Evolutionary conservation across 345 rosid genomes (phyloP), one percentile per base, ranked within the genome.

Genomic region (Populus davidiana): DNA sequence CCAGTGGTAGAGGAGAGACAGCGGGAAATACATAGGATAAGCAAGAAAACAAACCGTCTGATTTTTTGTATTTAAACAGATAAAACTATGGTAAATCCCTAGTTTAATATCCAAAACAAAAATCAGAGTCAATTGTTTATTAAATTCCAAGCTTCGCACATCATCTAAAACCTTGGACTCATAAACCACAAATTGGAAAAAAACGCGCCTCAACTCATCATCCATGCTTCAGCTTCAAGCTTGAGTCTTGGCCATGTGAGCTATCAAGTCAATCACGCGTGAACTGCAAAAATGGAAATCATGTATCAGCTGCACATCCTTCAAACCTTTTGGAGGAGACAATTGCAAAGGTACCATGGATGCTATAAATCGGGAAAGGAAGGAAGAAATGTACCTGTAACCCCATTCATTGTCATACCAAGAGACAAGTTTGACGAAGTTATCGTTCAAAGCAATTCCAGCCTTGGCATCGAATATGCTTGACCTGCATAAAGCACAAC

Each of bases 371-470:
- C 14, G 8, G 36, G 16, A 4, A n/a, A 20, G 21, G 33, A 49
- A 11, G 56, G 13, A 2, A 62, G 62, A 11, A 7, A 47, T 4
- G 52, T 86, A 90, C 94, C 94, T 91, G 97, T 94, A 94, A 74
- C 98, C 98, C 97, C 87, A 87, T 78, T 94, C 98, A 43, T 94
- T 94, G 89, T 94, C 98, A 29, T 92, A 91, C 98, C 98, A 92
- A 11, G 93, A 61, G 65, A 94, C 94, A 25, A 94, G 74, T 31
- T 94, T 94, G 83, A 90, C 93, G 20, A 89, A 94, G 49, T 87
- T 86, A 13, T 86, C 84, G 59, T 74, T 94, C 90, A 92, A 50
- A 13, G 98, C 94, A 79, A 92, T 90, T 62, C 97, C 98, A 3
- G 97, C 97, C 89, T 92, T 91, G 41, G 98, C 97, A 82, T 94